Evolutionary conservation across 495 filamentous ascomycete species (phyloP).

Genomic region (Talaromyces adpressus): DNA sequence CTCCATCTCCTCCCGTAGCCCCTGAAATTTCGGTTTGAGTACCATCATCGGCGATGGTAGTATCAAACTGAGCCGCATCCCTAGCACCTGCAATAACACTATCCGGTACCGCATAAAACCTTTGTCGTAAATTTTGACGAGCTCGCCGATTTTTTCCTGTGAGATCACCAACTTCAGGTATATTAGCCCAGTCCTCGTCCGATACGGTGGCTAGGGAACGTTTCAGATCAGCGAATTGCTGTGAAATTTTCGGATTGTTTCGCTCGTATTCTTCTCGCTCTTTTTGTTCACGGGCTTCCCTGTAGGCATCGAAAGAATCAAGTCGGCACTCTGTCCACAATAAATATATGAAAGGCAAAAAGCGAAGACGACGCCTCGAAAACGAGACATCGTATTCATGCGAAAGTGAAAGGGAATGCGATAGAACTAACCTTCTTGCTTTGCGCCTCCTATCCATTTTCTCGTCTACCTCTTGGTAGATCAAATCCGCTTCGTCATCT

Average conservation of each 20-base stretch:
- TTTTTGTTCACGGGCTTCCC: conserved; percentile 90
- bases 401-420: conserved; percentile 15
- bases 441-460: conserved; percentile 88
- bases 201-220: conserved; percentile 78
- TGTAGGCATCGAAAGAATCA: conserved; percentile 56
- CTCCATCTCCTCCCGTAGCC: conserved; percentile 61
- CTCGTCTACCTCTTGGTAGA: conserved; percentile 93
- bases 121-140: conserved; percentile 72
- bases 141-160: conserved; percentile 86
- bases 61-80: conserved; percentile 73
- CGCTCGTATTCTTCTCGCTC: conserved; percentile 92
- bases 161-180: conserved; percentile 93
- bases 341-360: conserved; percentile 53
- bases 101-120: conserved; percentile 95
- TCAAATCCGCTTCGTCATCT: conserved; percentile 93
- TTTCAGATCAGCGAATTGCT: conserved; percentile 96
- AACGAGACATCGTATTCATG: conserved; percentile 11
- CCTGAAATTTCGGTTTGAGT: conserved; percentile 34
- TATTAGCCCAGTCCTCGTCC: conserved; percentile 93
- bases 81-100: conserved; percentile 87
- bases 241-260: conserved; percentile 96
- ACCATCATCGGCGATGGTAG: conserved; percentile 76
- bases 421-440: conserved; percentile 74
- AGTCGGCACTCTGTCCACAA: conserved; percentile 83
- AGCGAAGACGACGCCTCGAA: conserved; percentile 54